Base-by-base conservation (phyloP, 768 basidiomycete genomes). In the Lyophyllum semitale region DNA sequence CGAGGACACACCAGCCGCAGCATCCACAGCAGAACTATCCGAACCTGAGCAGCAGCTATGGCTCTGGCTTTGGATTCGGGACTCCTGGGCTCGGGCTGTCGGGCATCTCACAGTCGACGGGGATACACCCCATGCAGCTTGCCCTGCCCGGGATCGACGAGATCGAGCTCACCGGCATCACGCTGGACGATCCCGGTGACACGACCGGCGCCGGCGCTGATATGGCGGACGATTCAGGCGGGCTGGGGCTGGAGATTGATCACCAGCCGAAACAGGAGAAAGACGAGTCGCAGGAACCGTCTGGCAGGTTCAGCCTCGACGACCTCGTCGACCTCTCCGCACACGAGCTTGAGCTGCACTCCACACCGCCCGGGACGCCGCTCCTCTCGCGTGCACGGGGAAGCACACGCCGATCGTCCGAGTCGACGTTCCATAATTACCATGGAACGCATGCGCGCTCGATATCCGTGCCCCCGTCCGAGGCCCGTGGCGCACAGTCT, bases 121-220 rank as follows among this genome's bases (percentile, higher is more conserved):
- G 72, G 18, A 77, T 87, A 23, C 83, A 84, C 59, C 72, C 85
- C n/a, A 78, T 87, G 77, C 83, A 85, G 66, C 70, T 88, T 57
- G 74, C 78, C 3, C 72, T 87, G 40, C 78, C 83, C 22, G 83
- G 84, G 20, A 88, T 90, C 61, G 89, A 90, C 61, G 89, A 89
- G 68, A 84, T 89, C 55, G 87, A 83, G 65, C 72, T 91, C 51
- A 82, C 83, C 42, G 81, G 82, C n/a, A 89, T 91, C 66, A 85
- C 79, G 29, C 74, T 90, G 61, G 78, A 88, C 59, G 88, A 90
- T 62, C 73, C 55, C 13, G 43, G 35, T 27, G 52, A 33, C 38
- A n/a, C n/a, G n/a, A n/a, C n/a, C n/a, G n/a, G n/a, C n/a, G 45
- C 51, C 18, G 59, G 56, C 27, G 33, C 50, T n/a, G 59, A 50